phyloP scores from a whole-genome alignment of 2,329 filamentous ascomycete genomes.

The Calonectria ilicicola region DNA sequence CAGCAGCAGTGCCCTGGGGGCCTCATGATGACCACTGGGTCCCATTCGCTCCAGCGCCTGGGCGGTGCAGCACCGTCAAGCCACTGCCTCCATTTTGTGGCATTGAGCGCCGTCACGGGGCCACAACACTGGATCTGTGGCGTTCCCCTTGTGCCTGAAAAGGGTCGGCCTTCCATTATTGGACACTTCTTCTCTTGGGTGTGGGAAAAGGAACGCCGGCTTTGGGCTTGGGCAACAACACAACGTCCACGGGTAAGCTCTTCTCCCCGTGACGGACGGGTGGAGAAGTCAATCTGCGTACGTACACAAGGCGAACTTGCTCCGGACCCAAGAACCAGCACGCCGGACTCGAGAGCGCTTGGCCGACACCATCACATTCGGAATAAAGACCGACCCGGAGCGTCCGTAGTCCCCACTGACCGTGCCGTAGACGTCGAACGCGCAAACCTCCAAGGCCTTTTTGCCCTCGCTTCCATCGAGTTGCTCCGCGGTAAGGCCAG shows the following conservation, averaged over 20 bases:
- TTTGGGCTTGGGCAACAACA: background rate
- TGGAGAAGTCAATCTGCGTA: constrained; percentile 1
- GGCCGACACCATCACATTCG: constrained; percentile 2
- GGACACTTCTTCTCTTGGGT: background rate
- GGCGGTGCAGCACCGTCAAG: constrained; percentile 18
- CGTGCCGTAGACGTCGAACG: background rate
- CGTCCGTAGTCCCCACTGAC: background rate
- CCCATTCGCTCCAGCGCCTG: background rate
- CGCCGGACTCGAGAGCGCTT: background rate
- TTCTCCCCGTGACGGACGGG: background rate
- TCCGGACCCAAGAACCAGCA: constrained; percentile 3
- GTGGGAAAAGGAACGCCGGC: background rate
- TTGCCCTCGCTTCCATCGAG: constrained; percentile 4
- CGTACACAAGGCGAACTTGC: background rate
- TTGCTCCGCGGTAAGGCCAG: constrained; percentile 16
- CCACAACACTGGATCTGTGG: constrained; percentile 13
- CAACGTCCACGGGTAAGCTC: background rate
- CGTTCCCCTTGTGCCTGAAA: constrained; percentile 15
- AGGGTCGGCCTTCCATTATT: background rate
- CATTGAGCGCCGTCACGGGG: constrained; percentile 15
- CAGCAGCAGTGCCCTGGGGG: background rate
- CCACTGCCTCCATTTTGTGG: constrained; percentile 4
- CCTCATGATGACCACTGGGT: constrained; percentile 10
- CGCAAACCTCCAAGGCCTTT: background rate
- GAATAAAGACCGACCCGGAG: constrained; percentile 2